Evolutionary conservation across 331 rosid genomes (phyloP).

Genomic region (Rosa hybrid): DNA sequence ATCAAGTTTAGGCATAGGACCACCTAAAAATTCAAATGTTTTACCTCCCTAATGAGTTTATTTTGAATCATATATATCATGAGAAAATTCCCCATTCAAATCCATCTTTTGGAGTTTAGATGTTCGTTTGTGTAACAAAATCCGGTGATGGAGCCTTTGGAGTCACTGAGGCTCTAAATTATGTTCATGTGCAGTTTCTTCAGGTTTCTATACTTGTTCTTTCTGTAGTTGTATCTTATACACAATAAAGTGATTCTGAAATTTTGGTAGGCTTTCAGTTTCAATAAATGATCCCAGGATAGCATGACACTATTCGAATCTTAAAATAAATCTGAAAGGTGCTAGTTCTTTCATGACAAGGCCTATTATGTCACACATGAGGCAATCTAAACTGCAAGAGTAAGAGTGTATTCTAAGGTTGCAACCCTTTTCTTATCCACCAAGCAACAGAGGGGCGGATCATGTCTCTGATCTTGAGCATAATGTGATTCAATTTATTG

Average conservation of each 20-base stretch:
- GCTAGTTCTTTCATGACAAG: background rate
- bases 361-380: background rate
- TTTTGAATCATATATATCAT: too few relatives aligned
- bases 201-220: too few relatives aligned
- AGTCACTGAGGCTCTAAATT: background rate
- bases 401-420: background rate
- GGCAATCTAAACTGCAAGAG: background rate
- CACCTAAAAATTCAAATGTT: background rate
- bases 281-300: background rate
- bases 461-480: background rate
- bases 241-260: background rate
- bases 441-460: background rate
- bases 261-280: background rate
- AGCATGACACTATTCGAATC: too few relatives aligned
- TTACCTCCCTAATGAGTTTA: background rate
- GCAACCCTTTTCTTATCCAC: background rate
- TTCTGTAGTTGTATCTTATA: too few relatives aligned
- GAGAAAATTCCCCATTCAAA: background rate
- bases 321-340: background rate
- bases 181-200: background rate
- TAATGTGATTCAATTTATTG: slow-evolving; percentile 3
- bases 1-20: background rate
- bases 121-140: background rate
- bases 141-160: background rate
- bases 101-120: background rate